These are phyloP conservation scores for Nitzschia sp. DNA, from an alignment of 108 stramenopile genomes.

Conservation along the genomic window DNA sequence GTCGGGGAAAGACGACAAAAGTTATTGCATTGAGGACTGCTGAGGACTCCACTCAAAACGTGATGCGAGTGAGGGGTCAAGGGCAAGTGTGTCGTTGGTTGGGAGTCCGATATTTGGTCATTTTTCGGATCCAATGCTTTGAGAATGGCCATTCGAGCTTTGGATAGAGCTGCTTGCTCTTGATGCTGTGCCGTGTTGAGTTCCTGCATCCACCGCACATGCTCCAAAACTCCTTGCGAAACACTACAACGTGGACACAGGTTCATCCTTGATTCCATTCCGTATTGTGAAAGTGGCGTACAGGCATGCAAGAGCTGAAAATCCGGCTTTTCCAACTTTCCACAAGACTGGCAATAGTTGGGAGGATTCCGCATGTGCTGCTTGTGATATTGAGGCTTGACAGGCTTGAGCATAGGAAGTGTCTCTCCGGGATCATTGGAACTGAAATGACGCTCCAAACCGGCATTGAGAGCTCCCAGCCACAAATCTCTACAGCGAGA, in stretches of 20 bases:
- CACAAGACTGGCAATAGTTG: constrained; percentile 45
- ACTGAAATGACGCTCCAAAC: constrained; percentile 55
- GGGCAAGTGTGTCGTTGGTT: constrained; percentile 10
- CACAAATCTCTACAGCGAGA: constrained; percentile 64
- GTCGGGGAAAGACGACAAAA: constrained; percentile 31
- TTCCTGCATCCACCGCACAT: constrained; percentile 55
- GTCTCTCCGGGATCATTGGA: neutral
- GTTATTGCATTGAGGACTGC: constrained; percentile 35
- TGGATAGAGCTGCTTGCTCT: constrained; percentile 49
- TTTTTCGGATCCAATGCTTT: constrained; percentile 17
- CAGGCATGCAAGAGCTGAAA: constrained; percentile 25
- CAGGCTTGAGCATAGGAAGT: constrained; percentile 6
- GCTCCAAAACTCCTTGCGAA: constrained; percentile 68
- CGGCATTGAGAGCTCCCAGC: constrained; percentile 72
- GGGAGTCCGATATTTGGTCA: neutral
- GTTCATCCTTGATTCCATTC: constrained; percentile 64
- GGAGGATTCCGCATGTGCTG: constrained; percentile 15
- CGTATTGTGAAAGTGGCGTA: constrained; percentile 71
- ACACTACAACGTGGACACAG: constrained; percentile 62
- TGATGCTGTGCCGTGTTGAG: constrained; percentile 57
- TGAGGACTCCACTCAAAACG: constrained; percentile 17
- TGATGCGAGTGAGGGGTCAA: constrained; percentile 20
- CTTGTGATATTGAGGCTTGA: constrained; percentile 18
- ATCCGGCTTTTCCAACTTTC: constrained; percentile 28
- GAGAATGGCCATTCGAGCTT: constrained; percentile 36